A percentile compares a stretch with the other conserved stretches of the same genome.
These are phyloP conservation scores for Colletotrichum lupini DNA, from an alignment of 2,329 filamentous ascomycete species.

Conservation along the genomic window DNA sequence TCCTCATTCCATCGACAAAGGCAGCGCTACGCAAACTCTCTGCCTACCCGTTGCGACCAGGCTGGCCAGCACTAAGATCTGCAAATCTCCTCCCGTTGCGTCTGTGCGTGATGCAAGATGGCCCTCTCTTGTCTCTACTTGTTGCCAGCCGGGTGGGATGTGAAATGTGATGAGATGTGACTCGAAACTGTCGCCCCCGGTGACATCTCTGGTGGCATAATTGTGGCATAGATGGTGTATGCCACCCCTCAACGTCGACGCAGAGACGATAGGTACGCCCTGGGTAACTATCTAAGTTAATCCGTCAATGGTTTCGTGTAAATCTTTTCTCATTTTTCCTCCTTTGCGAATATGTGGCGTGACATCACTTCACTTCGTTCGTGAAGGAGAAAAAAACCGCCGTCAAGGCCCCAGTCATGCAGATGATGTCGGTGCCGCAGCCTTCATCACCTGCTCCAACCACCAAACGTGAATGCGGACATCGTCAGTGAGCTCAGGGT, in stretches of 20 bases:
- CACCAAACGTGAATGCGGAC: constrained; percentile 93
- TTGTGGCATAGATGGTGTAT: not conserved
- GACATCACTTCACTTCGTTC: not conserved
- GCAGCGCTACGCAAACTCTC: not conserved
- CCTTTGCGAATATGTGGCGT: not conserved
- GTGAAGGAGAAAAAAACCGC: not conserved
- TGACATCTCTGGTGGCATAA: not conserved
- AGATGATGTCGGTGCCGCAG: constrained; percentile 13
- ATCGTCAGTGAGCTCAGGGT: constrained; percentile 92
- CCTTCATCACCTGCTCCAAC: constrained; percentile 70
- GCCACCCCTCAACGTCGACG: constrained; percentile 1
- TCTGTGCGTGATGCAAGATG: constrained; percentile 18
- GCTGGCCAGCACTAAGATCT: not conserved
- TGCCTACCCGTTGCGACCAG: not conserved
- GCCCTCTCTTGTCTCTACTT: not conserved
- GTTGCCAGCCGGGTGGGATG: not conserved
- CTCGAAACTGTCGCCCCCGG: not conserved
- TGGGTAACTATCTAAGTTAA: not conserved
- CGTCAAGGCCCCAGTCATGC: not conserved
- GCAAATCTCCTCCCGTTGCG: constrained; percentile 6
- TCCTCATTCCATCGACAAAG: constrained; percentile 22
- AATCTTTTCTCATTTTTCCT: not conserved
- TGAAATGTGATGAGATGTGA: not conserved
- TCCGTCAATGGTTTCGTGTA: not conserved
- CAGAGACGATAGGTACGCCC: not conserved